Evolutionary conservation across 805 yeast species (phyloP).

Genomic region (Lachancea mirantina): DNA sequence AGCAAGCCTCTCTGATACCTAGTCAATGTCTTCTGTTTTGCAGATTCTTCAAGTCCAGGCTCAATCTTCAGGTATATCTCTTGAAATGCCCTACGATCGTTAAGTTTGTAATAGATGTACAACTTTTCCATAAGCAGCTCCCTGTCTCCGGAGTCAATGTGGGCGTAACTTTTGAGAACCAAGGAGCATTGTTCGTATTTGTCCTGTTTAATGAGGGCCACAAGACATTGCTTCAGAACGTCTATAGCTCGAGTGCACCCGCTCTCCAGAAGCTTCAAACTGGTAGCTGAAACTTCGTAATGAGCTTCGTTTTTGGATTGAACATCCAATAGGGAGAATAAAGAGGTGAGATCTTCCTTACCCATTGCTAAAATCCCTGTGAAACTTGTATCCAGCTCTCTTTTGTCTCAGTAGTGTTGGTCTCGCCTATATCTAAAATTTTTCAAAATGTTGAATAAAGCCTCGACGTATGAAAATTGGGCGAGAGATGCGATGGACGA

Average conservation of each 20-base stretch:
- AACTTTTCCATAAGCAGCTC: constrained; percentile 44
- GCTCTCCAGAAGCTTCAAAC: constrained; percentile 18
- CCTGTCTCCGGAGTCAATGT: constrained; percentile 34
- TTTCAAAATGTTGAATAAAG: too few species aligned
- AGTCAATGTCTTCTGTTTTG: constrained; percentile 5
- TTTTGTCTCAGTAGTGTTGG: too few species aligned
- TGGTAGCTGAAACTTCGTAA: constrained; percentile 22
- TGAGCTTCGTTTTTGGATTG: constrained; percentile 26
- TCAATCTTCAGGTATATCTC: constrained; percentile 17
- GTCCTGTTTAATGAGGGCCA: constrained; percentile 59
- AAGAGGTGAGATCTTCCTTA: constrained; percentile 18
- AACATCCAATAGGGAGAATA: constrained; percentile 25
- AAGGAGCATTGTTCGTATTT: constrained; percentile 47
- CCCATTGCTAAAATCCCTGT: too few species aligned
- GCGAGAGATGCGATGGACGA: too few species aligned
- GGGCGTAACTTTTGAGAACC: constrained; percentile 34
- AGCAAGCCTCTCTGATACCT: constrained; percentile 33
- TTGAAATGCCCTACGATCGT: constrained; percentile 30
- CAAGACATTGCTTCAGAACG: constrained; percentile 40
- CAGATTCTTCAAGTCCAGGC: constrained; percentile 11
- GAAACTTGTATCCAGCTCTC: too few species aligned
- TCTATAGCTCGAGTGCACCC: constrained; percentile 17
- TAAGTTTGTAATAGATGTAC: constrained; percentile 56
- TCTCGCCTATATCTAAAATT: too few species aligned
- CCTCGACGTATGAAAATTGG: too few species aligned